Conservation (phyloP, 2,329 filamentous ascomycete species). For the Ciborinia camelliae region DNA sequence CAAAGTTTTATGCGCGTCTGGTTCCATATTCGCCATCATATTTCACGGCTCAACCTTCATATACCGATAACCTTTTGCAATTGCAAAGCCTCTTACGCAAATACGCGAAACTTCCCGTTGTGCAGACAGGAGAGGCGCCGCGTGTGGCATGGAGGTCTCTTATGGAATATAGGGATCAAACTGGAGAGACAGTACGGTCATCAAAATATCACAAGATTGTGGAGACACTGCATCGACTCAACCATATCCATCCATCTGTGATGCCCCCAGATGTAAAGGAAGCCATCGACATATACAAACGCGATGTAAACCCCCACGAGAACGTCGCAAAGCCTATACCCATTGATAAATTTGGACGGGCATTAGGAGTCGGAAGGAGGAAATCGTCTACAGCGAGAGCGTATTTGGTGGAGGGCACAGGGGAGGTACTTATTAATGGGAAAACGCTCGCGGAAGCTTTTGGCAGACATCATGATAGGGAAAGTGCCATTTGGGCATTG, state of each 20-base stretch:
- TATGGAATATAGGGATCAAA: slow-evolving; percentile 66
- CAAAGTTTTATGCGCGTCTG: slow-evolving; percentile 59
- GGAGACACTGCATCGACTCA: slow-evolving; percentile 71
- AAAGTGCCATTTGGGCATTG: slow-evolving; percentile 89
- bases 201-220: slow-evolving; percentile 78
- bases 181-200: slow-evolving; percentile 70
- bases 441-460: slow-evolving; percentile 80
- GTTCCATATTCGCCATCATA: slow-evolving; percentile 89
- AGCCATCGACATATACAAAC: slow-evolving; percentile 67
- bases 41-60: slow-evolving; percentile 80
- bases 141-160: slow-evolving; percentile 78
- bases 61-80: slow-evolving; percentile 78
- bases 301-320: slow-evolving; percentile 67
- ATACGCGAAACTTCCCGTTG: slow-evolving; percentile 68
- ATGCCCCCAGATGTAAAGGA: slow-evolving; percentile 66
- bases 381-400: slow-evolving; percentile 85
- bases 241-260: slow-evolving; percentile 77
- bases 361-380: slow-evolving; percentile 76
- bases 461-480: slow-evolving; percentile 84
- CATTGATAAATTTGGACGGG: slow-evolving; percentile 74
- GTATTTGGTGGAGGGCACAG: slow-evolving; percentile 87
- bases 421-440: slow-evolving; percentile 86
- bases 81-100: slow-evolving; percentile 69
- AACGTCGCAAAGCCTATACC: slow-evolving; percentile 59
- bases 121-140: slow-evolving; percentile 63